These are phyloP conservation scores for Xerocomellus chrysenteron DNA, from an alignment of 768 basidiomycete genomes.

Conservation along the genomic window DNA sequence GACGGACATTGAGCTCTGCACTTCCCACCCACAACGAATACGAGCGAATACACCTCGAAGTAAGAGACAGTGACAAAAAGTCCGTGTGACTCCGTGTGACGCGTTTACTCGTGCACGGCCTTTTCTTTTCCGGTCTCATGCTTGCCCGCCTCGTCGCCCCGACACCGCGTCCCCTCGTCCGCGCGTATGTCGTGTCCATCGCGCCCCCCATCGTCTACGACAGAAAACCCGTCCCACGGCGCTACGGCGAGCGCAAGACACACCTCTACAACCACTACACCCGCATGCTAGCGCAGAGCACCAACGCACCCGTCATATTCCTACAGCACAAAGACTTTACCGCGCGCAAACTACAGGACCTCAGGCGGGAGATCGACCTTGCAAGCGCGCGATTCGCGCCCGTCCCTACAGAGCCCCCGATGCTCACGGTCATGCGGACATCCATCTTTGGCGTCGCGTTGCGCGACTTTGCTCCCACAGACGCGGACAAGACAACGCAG, in stretches of 20 bases:
- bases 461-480: slow-evolving; percentile 55
- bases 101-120: background rate
- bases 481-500: slow-evolving; percentile 44
- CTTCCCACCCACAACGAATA: slow-evolving; percentile 20
- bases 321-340: slow-evolving; percentile 77
- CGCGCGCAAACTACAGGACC: slow-evolving; percentile 60
- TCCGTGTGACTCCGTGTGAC: slow-evolving; percentile 28
- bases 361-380: slow-evolving; percentile 65
- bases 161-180: slow-evolving; percentile 24
- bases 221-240: slow-evolving; percentile 57
- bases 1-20: slow-evolving; percentile 30
- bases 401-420: slow-evolving; percentile 40
- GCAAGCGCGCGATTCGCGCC: slow-evolving; percentile 47
- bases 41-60: slow-evolving; percentile 19
- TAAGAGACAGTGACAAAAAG: slow-evolving; percentile 28
- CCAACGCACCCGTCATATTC: slow-evolving; percentile 66
- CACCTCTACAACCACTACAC: slow-evolving; percentile 81
- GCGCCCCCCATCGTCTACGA: slow-evolving; percentile 49
- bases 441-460: slow-evolving; percentile 78
- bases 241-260: slow-evolving; percentile 76
- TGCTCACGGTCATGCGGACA: slow-evolving; percentile 70
- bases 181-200: slow-evolving; percentile 59
- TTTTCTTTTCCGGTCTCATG: slow-evolving; percentile 6
- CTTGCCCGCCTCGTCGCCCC: slow-evolving; percentile 10
- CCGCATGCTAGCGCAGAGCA: slow-evolving; percentile 60